phyloP scores from a whole-genome alignment of 164 flowering plant species.

The Stephania yunnanensis region DNA sequence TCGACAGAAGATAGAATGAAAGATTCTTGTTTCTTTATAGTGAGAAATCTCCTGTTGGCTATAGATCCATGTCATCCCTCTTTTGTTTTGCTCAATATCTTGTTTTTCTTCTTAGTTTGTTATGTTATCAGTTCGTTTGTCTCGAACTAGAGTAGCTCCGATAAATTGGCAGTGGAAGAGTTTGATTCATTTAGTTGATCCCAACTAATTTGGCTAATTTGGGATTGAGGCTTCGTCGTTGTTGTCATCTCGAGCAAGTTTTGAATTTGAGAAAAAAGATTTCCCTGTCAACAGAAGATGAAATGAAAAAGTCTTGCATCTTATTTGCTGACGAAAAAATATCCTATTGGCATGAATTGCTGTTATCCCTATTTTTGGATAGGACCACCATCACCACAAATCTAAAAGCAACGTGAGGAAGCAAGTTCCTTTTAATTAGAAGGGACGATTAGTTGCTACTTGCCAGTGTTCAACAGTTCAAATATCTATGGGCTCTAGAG shows the following conservation, averaged over 20 bases:
- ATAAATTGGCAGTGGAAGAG: neutral
- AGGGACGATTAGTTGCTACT: neutral
- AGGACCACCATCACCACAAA: neutral
- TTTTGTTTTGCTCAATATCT: no score
- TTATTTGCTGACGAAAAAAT: neutral
- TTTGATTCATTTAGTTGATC: no score
- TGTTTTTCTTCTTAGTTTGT: neutral
- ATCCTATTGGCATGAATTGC: neutral
- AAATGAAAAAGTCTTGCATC: neutral
- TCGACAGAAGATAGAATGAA: neutral
- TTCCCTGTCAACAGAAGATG: neutral
- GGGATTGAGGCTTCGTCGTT: neutral
- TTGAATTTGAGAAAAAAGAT: neutral
- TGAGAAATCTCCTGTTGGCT: neutral
- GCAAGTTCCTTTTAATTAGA: neutral
- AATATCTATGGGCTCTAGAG: neutral
- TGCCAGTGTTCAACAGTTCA: neutral
- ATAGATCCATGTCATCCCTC: neutral
- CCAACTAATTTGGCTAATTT: no score
- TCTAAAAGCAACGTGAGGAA: neutral
- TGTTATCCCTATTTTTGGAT: neutral
- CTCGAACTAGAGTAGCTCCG: neutral
- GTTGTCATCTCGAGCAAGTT: neutral
- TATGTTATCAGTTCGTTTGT: conserved; percentile 1
- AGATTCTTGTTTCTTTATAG: neutral